Conservation (phyloP, 2,329 filamentous ascomycete species). For the Aspergillus calidoustus region DNA sequence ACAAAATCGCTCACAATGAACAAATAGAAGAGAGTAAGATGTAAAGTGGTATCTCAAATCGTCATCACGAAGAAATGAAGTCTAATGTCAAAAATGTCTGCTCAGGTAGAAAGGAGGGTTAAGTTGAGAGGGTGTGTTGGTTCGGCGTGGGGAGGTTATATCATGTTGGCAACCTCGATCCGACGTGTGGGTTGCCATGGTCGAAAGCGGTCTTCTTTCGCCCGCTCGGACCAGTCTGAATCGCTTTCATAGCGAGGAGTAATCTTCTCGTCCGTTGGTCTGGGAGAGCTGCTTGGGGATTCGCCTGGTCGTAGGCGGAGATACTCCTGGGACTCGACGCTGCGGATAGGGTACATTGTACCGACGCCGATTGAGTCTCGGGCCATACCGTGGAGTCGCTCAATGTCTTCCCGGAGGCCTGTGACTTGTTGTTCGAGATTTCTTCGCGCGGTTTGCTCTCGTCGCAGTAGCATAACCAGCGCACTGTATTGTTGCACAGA, state of each 20-base stretch:
- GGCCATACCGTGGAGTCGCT: slow-evolving; percentile 38
- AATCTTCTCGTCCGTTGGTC: slow-evolving; percentile 23
- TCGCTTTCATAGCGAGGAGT: slow-evolving; percentile 29
- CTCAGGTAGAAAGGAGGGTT: neutral
- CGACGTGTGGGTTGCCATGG: slow-evolving; percentile 33
- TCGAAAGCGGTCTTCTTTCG: slow-evolving; percentile 31
- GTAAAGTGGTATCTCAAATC: slow-evolving; percentile 8
- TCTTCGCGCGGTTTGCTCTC: slow-evolving; percentile 52
- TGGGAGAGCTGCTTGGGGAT: slow-evolving; percentile 24
- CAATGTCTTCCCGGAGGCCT: slow-evolving; percentile 47
- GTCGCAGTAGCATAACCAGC: slow-evolving; percentile 50
- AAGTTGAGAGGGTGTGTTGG: neutral
- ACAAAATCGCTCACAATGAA: slow-evolving; percentile 1
- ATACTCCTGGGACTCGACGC: slow-evolving; percentile 37
- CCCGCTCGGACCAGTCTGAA: slow-evolving; percentile 28
- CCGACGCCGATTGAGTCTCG: slow-evolving; percentile 37
- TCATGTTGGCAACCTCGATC: slow-evolving; percentile 36
- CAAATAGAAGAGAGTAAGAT: neutral
- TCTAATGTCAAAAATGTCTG: neutral
- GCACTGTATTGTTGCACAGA: slow-evolving; percentile 54
- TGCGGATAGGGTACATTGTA: slow-evolving; percentile 39
- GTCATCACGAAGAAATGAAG: slow-evolving; percentile 1
- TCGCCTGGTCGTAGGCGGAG: slow-evolving; percentile 33
- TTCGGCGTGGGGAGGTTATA: slow-evolving; percentile 23
- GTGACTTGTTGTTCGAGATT: slow-evolving; percentile 50